Base-by-base conservation (phyloP, 306 rosid species). In the Hylodesmum podocarpum region DNA sequence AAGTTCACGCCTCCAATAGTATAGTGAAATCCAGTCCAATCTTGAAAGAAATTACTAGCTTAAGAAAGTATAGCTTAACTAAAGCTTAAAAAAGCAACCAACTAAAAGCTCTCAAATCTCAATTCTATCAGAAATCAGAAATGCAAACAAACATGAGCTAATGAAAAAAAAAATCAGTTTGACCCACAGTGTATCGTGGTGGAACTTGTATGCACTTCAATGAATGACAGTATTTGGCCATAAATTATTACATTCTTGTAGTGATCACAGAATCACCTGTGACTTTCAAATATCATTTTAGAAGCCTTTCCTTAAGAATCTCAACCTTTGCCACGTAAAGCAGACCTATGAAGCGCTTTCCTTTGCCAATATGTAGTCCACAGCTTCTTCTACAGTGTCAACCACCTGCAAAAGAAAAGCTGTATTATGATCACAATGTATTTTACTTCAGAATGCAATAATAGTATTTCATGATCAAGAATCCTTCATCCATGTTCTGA, bases 351-450 rank as follows among this genome's bases (percentile, higher is more conserved):
- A 72, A 76, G 28, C 59, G 37, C 78, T 33, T 68, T 91, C 93
- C 83, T 73, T 89, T 39, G 68, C 77, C 81, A 88, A 77, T 68
- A 88, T 81, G 66, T 55, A 86, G 79, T 88, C 87, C 78, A 88
- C 91, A 18, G 96, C 93, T 69, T 90, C 93, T 58, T 88, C 91
- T 11, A 88, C 93, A 2, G 86, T 83, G 79, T 91, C 88, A 73
- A 89, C 95, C 81, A 89, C 93, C 95, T 91, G 87, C 86, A 82
- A 49, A 80, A 78, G 64, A 24, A 47, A 73, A 44, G 16, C 78
- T 76, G 39, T 27, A 57, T 67, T 49, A 25, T 49, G 58, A 72
- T 66, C 49, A 10, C 61, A 5, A 39, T 18, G 22, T 54, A 77
- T 29, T 53, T 29, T 16, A 66, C 68, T 68, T 75, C 0, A 49